Conservation (phyloP, 148 eudicot genomes). For the Pharnaceum exiguum region DNA sequence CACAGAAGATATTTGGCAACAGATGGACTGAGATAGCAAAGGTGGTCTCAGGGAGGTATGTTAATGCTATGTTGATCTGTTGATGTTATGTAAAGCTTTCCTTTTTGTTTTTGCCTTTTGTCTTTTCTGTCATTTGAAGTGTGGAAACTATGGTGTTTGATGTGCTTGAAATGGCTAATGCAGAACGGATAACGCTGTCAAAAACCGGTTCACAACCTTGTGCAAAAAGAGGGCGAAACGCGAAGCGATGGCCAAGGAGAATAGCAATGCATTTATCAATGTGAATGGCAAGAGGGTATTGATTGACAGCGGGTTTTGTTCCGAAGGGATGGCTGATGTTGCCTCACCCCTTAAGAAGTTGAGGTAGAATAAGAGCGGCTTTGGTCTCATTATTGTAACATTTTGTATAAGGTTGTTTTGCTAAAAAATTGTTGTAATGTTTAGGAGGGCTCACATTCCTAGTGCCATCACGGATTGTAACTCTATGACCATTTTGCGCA, state of each 20-base stretch:
- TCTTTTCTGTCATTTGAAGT: not conserved
- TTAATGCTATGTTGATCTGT: not conserved
- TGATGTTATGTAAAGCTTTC: not conserved
- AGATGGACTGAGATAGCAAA: constrained; percentile 99
- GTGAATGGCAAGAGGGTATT: constrained; percentile 66
- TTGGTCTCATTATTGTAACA: not conserved
- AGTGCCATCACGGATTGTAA: constrained; percentile 25
- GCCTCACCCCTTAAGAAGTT: constrained; percentile 44
- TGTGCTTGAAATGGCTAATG: constrained; percentile 1
- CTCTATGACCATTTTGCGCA: constrained; percentile 22
- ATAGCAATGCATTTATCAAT: constrained; percentile 42
- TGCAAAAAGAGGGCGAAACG: constrained; percentile 81
- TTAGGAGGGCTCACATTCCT: constrained; percentile 48
- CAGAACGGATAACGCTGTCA: constrained; percentile 97
- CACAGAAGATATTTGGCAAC: constrained; percentile 87
- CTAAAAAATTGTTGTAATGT: constrained; percentile 8
- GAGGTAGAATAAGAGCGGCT: constrained; percentile 35
- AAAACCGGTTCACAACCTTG: constrained; percentile 82
- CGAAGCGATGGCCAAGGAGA: constrained; percentile 69
- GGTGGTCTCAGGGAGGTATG: constrained; percentile 94
- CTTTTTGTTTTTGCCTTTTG: not conserved
- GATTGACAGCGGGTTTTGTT: constrained; percentile 24
- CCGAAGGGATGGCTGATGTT: constrained; percentile 29
- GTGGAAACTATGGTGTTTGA: not conserved
- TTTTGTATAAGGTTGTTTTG: not conserved